Percentiles rank a stretch among this genome's conserved stretches.
These are phyloP conservation scores for Spatholobus suberectus DNA, from an alignment of 306 rosid genomes.

Conservation along the genomic window DNA sequence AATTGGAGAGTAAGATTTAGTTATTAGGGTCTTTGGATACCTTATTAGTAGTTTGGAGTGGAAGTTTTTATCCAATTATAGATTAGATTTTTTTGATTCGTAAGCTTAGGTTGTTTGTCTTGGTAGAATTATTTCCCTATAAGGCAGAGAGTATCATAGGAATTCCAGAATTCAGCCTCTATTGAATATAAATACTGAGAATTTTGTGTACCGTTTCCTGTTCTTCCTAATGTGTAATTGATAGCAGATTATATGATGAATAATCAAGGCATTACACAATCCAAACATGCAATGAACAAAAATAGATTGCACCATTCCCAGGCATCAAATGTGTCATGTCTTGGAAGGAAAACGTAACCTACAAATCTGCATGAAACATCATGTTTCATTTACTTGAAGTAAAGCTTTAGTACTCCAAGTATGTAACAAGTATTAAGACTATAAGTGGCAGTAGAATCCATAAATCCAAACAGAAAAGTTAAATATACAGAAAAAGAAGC, in stretches of 20 bases:
- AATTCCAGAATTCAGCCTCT: constrained; percentile 6
- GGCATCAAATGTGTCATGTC: constrained; percentile 15
- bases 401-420: background rate
- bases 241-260: constrained; percentile 8
- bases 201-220: background rate
- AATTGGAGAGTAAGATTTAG: background rate
- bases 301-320: background rate
- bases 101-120: background rate
- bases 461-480: constrained; percentile 14
- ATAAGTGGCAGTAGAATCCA: background rate
- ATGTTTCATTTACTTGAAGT: constrained; percentile 23
- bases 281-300: constrained; percentile 1
- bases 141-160: background rate
- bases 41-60: background rate
- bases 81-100: background rate
- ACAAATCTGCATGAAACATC: background rate
- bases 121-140: background rate
- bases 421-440: background rate
- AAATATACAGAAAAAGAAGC: background rate
- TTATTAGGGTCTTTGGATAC: background rate
- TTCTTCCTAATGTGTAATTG: background rate
- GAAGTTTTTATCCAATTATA: background rate
- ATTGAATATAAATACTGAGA: constrained; percentile 11
- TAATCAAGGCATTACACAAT: background rate
- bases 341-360: background rate